Evolutionary conservation across 257 asterid species (phyloP), one percentile per base, ranked within the genome.

Genomic region (Handroanthus guayacan): DNA sequence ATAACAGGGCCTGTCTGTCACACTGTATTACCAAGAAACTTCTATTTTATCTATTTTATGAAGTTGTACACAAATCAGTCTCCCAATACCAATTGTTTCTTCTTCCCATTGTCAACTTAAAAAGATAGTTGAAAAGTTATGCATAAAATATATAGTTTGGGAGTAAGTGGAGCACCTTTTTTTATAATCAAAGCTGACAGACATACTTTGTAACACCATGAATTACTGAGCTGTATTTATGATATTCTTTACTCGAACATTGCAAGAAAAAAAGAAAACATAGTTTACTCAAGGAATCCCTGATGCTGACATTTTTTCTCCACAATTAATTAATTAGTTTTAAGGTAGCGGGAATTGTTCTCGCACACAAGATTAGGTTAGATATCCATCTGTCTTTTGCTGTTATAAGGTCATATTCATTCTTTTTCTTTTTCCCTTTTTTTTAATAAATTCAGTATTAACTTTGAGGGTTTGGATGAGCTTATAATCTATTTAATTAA

Each of bases 1-100:
- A 56, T 38, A 61, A 37, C 37, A 25, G 18, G 55, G 16, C 9
- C 45, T 1, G 66, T 60, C 76, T 61, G 76, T 60, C 78, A 74
- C 78, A 56, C 13, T 48, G 12, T 18, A 55, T 77, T 70, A 75
- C 85, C 78, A 75, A 87, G 88, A 88, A 87, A 92, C 93, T 90
- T 92, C 94, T 90, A 80, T 90, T 87, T 92, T 85, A 90, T 89
- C 89, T 83, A 85, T 25, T 78, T 81, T 80, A 86, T 80, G 82
- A 70, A 83, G 67, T 75, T 78, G 63, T 82, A 62, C 71, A 71
- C 75, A 74, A 76, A 75, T 63, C 78, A 80, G 37, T 36, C 50
- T 44, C n/a, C 62, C 63, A n/a, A 77, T 12, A 68, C 41, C 45
- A 67, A 50, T 70, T 70, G 85, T 67, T 71, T 82, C 82, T 76